Conservation (phyloP, 371 early-diverging fungal species). For the Capillidium heterosporum region DNA sequence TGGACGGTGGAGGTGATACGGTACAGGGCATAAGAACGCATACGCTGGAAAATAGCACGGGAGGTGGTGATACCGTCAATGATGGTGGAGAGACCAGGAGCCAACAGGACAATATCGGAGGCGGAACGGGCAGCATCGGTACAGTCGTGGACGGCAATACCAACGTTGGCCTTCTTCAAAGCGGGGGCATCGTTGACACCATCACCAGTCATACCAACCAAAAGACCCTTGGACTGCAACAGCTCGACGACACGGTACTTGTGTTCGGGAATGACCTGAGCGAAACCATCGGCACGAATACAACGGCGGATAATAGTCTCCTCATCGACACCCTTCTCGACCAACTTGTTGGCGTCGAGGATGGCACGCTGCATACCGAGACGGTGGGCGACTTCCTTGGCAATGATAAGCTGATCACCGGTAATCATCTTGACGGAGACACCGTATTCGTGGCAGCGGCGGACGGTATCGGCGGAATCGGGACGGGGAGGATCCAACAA, state of each 20-base stretch:
- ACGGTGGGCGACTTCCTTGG: conserved; percentile 71
- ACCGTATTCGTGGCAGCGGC: conserved; percentile 44
- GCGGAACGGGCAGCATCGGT: conserved; percentile 83
- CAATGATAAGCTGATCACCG: conserved; percentile 78
- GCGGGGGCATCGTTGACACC: conserved; percentile 90
- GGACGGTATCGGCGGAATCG: conserved; percentile 38
- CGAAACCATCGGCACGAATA: conserved; percentile 82
- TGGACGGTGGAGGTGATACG: conserved; percentile 78
- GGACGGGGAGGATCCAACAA: conserved; percentile 79
- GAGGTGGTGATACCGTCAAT: conserved; percentile 60
- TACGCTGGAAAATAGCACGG: conserved; percentile 76
- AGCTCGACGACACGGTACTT: conserved; percentile 84
- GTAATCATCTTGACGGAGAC: conserved; percentile 81
- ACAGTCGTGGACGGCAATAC: conserved; percentile 64
- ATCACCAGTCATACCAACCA: conserved; percentile 81
- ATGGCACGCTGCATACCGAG: conserved; percentile 65
- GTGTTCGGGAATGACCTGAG: conserved; percentile 91
- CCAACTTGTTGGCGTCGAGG: conserved; percentile 50
- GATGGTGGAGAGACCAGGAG: conserved; percentile 70
- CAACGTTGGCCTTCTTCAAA: conserved; percentile 55
- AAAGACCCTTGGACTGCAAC: conserved; percentile 39
- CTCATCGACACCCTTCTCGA: conserved; percentile 65
- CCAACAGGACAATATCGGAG: conserved; percentile 74
- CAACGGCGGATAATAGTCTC: conserved; percentile 67
- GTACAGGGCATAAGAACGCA: conserved; percentile 76